These are phyloP conservation scores for Helichrysum umbraculigerum DNA, from an alignment of 129 eudicot species.

Conservation along the genomic window DNA sequence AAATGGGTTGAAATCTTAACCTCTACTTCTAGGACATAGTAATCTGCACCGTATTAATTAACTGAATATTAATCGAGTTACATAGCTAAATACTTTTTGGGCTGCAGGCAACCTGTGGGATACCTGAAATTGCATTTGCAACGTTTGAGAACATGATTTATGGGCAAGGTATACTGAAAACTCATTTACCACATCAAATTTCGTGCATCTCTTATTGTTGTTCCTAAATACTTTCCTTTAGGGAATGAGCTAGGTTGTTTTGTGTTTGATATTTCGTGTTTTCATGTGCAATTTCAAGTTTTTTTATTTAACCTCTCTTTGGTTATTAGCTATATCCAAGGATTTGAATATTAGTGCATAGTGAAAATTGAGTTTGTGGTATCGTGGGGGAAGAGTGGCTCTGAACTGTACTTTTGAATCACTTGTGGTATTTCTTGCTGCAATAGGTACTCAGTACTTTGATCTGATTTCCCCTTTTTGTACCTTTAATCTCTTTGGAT, in stretches of 20 bases:
- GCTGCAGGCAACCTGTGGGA: constrained; percentile 85
- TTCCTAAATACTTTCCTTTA: not conserved
- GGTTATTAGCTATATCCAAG: not conserved
- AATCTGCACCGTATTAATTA: too few relatives aligned
- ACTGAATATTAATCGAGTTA: not conserved
- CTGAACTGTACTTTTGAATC: not conserved
- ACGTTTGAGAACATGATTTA: constrained; percentile 96
- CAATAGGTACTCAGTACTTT: not conserved
- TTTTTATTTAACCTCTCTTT: not conserved
- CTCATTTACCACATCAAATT: not conserved
- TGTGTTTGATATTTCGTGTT: not conserved
- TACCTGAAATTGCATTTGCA: constrained; percentile 87
- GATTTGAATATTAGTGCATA: not conserved
- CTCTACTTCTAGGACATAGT: constrained; percentile 8
- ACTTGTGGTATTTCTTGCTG: not conserved
- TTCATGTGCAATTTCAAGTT: not conserved
- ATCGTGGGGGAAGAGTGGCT: too few relatives aligned
- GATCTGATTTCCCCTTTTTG: not conserved
- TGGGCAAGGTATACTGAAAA: constrained; percentile 65
- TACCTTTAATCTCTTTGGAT: constrained; percentile 33
- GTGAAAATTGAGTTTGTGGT: not conserved
- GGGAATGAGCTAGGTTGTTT: not conserved
- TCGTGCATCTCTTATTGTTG: not conserved
- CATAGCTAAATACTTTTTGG: constrained; percentile 1
- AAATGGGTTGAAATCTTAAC: not conserved